phyloP scores from a whole-genome alignment of 768 basidiomycete genomes.

The Neoboletus brunneissimus region DNA sequence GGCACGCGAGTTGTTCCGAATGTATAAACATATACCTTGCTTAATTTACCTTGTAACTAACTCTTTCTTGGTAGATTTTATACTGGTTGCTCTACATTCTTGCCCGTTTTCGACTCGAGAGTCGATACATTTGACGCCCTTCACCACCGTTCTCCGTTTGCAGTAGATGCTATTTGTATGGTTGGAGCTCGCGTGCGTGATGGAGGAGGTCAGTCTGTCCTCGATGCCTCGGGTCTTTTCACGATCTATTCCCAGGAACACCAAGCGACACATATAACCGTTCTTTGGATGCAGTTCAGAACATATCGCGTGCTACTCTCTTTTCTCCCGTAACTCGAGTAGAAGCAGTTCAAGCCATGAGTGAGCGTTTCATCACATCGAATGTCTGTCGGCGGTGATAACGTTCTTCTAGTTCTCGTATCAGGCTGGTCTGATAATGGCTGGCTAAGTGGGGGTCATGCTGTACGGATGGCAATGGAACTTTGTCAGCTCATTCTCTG shows the following conservation, averaged over 20 bases:
- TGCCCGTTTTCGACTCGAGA: slow-evolving; percentile 81
- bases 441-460: slow-evolving; percentile 94
- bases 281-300: slow-evolving; percentile 81
- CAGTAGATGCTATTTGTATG: slow-evolving; percentile 90
- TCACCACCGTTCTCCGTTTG: slow-evolving; percentile 89
- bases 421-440: slow-evolving; percentile 95
- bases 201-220: slow-evolving; percentile 64
- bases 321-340: slow-evolving; percentile 82
- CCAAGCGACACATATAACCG: slow-evolving; percentile 70
- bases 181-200: slow-evolving; percentile 89
- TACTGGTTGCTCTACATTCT: slow-evolving; percentile 86
- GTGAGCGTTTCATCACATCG: slow-evolving; percentile 42
- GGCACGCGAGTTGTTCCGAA: slow-evolving; percentile 80
- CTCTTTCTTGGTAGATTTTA: slow-evolving; percentile 62
- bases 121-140: slow-evolving; percentile 86
- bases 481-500: slow-evolving; percentile 54
- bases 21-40: slow-evolving; percentile 42
- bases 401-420: slow-evolving; percentile 60
- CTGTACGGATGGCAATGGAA: slow-evolving; percentile 97
- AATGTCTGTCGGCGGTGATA: background rate
- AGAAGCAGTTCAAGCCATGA: slow-evolving; percentile 93
- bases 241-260: slow-evolving; percentile 45
- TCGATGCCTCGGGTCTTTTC: background rate
- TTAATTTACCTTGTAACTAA: slow-evolving; percentile 12
- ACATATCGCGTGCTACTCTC: slow-evolving; percentile 79